Evolutionary conservation across 768 basidiomycete genomes (phyloP).

Genomic region (Boletus huronensis): DNA sequence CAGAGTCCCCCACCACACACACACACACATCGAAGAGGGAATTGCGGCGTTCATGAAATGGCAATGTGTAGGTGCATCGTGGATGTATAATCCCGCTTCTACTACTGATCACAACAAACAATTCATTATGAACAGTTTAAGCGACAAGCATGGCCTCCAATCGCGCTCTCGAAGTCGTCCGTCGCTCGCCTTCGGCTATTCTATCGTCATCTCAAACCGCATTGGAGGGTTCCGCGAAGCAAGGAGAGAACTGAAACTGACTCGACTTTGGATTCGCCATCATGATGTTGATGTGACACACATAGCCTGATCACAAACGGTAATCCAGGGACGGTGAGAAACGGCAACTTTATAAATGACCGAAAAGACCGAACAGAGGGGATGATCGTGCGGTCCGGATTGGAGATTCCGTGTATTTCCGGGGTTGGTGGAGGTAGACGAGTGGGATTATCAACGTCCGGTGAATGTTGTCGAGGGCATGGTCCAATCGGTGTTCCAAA

Average conservation of each 20-base stretch:
- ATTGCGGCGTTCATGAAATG: slow-evolving; percentile 1
- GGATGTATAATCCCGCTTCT: neutral
- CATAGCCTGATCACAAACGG: slow-evolving; percentile 1
- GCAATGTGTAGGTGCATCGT: neutral
- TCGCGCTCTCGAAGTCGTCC: neutral
- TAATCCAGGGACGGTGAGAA: neutral
- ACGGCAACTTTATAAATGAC: slow-evolving; percentile 5
- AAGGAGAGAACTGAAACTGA: slow-evolving; percentile 9
- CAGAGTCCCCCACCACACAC: neutral
- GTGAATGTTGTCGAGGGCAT: neutral
- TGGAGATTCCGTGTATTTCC: slow-evolving; percentile 5
- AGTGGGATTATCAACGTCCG: neutral
- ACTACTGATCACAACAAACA: neutral
- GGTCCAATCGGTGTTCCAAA: slow-evolving; percentile 1
- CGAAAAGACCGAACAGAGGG: slow-evolving; percentile 5
- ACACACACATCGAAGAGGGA: neutral
- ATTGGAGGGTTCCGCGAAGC: slow-evolving; percentile 19
- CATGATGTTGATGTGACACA: slow-evolving; percentile 8
- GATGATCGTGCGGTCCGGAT: neutral
- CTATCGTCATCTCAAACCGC: neutral
- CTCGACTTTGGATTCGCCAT: slow-evolving; percentile 5
- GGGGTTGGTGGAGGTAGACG: neutral
- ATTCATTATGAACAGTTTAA: neutral
- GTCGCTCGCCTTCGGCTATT: neutral
- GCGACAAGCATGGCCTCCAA: slow-evolving; percentile 4